Evolutionary conservation across 768 basidiomycete genomes (phyloP), one percentile per base, ranked within the genome.

Genomic region (Scleroderma citrinum): DNA sequence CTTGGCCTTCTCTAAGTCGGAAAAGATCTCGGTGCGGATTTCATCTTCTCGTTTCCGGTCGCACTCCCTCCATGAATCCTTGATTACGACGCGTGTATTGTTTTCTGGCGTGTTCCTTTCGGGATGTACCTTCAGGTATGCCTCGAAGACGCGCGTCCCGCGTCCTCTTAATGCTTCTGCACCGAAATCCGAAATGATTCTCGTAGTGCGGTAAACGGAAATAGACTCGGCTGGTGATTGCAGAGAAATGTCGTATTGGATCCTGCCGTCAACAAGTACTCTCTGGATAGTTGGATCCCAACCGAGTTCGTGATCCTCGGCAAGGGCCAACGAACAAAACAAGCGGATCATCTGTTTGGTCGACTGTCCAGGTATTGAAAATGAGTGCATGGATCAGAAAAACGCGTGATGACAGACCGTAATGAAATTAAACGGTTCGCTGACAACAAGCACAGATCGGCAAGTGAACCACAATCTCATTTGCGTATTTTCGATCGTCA

Each of bases 381-480:
- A 43, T 5, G 5, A 43, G 14, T 12, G 29, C 5, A 12, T 12
- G 19, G 19, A n/a, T n/a, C n/a, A 7, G 13, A 5, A 6, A 23
- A 13, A 7, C 7, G 17, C 23, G 19, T 26, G 26, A 30, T 13
- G 19, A 16, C 42, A n/a, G 5, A 49, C 59, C 31, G 13, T 21
- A 11, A 54, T 49, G 45, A 57, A 59, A 36, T 60, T 32, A 26
- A 61, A 55, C 14, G 32, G 17, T n/a, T 55, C 21, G 14, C 43
- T 49, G 3, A 61, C 59, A 14, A 60, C 20, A 6, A n/a, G n/a
- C 31, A 48, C 44, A 7, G 58, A 52, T 16, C 64, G 62, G 17
- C 48, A 52, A 38, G 39, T 53, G 48, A 53, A 65, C 65, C 65
- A 67, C n/a, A 64, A n/a, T 7, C 60, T 50, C 56, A 55, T 58